These are phyloP conservation scores for Fusarium verticillioides DNA, from an alignment of 2,329 filamentous ascomycete species.

Conservation along the genomic window DNA sequence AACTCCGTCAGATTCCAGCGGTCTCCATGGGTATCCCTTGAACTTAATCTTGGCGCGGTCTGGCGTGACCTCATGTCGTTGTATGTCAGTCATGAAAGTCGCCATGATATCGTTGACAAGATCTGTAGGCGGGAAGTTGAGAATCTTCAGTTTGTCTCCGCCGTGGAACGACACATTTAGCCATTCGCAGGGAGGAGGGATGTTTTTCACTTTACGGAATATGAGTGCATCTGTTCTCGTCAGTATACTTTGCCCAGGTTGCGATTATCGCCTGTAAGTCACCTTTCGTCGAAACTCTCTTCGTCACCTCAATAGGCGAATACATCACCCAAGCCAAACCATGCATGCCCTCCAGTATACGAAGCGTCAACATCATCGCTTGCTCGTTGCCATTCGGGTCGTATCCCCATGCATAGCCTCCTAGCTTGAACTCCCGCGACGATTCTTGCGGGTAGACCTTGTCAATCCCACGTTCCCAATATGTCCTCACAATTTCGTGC, in stretches of 20 bases:
- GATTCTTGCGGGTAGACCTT: background rate
- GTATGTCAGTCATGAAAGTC: constrained; percentile 1
- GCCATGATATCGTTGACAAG: background rate
- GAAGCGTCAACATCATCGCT: constrained; percentile 8
- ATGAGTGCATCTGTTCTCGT: constrained; percentile 10
- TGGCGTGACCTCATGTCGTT: background rate
- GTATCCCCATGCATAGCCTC: constrained; percentile 9
- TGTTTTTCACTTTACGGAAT: background rate
- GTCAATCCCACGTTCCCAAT: constrained; percentile 11
- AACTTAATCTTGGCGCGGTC: constrained; percentile 27
- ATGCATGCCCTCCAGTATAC: constrained; percentile 3
- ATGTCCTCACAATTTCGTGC: background rate
- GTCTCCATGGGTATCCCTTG: constrained; percentile 1
- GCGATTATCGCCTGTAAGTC: rapidly evolving
- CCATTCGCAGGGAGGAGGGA: background rate
- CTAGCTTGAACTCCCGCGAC: constrained; percentile 24
- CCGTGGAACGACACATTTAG: constrained; percentile 20
- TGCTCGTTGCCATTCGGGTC: constrained; percentile 13
- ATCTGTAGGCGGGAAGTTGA: constrained; percentile 6
- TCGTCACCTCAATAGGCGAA: constrained; percentile 17
- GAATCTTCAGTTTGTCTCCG: constrained; percentile 26
- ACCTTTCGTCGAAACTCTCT: constrained; percentile 7
- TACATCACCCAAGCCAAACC: constrained; percentile 14
- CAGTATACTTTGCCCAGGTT: background rate
- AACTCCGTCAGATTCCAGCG: background rate